These are phyloP conservation scores for Sarocladiaceae sp. DNA, from an alignment of 2,329 filamentous ascomycete species.

Conservation along the genomic window DNA sequence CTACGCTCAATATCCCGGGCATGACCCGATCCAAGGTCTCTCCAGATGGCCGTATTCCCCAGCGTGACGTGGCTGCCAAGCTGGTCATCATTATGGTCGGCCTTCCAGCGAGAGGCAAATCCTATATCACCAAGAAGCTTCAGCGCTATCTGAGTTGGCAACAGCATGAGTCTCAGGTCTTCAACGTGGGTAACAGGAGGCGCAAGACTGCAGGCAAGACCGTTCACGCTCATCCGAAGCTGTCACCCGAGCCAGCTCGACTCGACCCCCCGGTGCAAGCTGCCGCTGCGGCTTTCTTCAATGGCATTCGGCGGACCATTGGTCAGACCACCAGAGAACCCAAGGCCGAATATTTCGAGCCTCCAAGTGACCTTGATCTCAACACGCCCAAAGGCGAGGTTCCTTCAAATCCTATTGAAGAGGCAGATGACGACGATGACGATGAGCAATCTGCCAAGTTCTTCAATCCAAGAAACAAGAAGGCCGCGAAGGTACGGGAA, in stretches of 20 bases:
- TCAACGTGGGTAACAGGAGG: conserved; percentile 92
- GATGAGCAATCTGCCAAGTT: conserved; percentile 90
- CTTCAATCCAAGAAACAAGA: conserved; percentile 84
- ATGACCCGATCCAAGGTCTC: conserved; percentile 94
- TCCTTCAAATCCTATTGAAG: not conserved
- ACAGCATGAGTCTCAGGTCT: conserved; percentile 91
- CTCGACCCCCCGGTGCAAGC: conserved; percentile 43
- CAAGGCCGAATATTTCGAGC: conserved; percentile 32
- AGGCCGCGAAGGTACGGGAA: conserved; percentile 76
- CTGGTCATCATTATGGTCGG: conserved; percentile 98
- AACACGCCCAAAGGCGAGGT: not conserved
- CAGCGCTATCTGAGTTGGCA: conserved; percentile 94
- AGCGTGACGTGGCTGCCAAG: conserved; percentile 92
- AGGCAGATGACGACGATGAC: conserved; percentile 21
- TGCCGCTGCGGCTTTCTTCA: conserved; percentile 49
- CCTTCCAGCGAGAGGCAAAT: conserved; percentile 89
- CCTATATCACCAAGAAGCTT: conserved; percentile 98
- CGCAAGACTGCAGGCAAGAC: conserved; percentile 65
- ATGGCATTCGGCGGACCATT: conserved; percentile 38
- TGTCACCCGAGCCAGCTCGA: conserved; percentile 27
- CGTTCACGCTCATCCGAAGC: conserved; percentile 26
- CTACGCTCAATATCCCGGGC: conserved; percentile 92
- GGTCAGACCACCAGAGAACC: conserved; percentile 21
- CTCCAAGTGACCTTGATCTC: conserved; percentile 21
- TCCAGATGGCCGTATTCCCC: conserved; percentile 88